Conservation (phyloP, 2,329 filamentous ascomycete genomes). For the Phyllosticta citribraziliensis region DNA sequence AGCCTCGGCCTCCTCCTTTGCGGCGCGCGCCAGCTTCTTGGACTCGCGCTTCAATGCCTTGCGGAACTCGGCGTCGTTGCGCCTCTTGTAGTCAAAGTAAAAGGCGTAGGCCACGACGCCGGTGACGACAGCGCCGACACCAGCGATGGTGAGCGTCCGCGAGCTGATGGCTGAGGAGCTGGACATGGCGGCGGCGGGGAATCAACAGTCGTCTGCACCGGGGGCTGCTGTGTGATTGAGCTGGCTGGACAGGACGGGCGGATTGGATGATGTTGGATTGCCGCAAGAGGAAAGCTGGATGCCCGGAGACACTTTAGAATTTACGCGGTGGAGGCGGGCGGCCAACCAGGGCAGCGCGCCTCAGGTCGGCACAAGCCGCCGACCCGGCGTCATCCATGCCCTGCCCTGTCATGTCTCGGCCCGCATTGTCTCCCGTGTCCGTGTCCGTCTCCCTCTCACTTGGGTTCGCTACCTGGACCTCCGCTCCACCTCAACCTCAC, state of each 20-base stretch:
- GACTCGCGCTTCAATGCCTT: conserved; percentile 61
- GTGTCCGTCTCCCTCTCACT: background rate
- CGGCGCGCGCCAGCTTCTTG: conserved; percentile 58
- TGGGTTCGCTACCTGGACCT: no score
- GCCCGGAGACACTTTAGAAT: background rate
- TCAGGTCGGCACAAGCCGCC: background rate
- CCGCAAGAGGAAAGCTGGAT: background rate
- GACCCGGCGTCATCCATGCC: background rate
- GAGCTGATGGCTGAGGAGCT: conserved; percentile 38
- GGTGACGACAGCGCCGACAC: conserved; percentile 48
- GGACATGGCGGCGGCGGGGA: conserved; percentile 16
- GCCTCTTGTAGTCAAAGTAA: conserved; percentile 58
- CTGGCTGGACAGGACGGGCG: background rate
- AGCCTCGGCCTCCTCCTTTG: conserved; percentile 62
- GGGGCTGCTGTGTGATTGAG: background rate
- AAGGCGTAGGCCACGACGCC: conserved; percentile 54
- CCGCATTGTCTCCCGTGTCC: background rate
- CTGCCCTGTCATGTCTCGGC: background rate
- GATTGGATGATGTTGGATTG: background rate
- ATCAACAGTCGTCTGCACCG: background rate
- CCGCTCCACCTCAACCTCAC: background rate
- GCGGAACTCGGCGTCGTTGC: conserved; percentile 54
- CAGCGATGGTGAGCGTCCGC: conserved; percentile 48
- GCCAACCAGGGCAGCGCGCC: background rate
- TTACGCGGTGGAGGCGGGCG: background rate